These are phyloP conservation scores for Monilinia fructicola DNA, from an alignment of 2,329 filamentous ascomycete genomes.

Conservation along the genomic window DNA sequence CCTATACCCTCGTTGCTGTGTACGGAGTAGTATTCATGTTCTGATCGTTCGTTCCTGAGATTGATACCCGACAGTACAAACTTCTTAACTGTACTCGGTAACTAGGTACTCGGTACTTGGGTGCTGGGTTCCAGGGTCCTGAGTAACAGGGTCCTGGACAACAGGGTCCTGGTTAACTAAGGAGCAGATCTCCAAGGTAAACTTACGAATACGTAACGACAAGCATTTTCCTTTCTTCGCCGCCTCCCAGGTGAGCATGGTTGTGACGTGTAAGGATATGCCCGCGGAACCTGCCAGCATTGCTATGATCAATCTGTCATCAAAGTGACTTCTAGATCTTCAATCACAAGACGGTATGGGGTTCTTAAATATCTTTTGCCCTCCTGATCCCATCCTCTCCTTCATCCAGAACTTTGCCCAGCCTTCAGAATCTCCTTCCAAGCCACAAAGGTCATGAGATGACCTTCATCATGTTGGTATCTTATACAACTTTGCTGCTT, in stretches of 20 bases:
- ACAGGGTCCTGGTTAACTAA: no score
- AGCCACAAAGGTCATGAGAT: neutral
- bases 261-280: neutral
- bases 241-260: neutral
- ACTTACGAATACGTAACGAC: no score
- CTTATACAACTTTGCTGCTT: neutral
- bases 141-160: no score
- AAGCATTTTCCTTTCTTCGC: no score
- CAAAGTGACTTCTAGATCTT: neutral
- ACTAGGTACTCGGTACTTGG: no score
- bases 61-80: no score
- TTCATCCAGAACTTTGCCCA: neutral
- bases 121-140: no score
- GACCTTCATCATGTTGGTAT: slow-evolving; percentile 3
- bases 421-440: neutral
- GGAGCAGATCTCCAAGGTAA: no score
- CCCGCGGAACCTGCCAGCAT: slow-evolving; percentile 6
- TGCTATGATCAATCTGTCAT: slow-evolving; percentile 3
- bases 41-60: no score
- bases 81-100: no score
- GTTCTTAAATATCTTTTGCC: neutral
- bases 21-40: no score
- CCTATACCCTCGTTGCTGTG: no score
- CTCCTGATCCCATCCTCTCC: neutral
- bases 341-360: neutral